phyloP scores from a whole-genome alignment of 192 early-diverging fungal genomes.

The Funneliformis mosseae region DNA sequence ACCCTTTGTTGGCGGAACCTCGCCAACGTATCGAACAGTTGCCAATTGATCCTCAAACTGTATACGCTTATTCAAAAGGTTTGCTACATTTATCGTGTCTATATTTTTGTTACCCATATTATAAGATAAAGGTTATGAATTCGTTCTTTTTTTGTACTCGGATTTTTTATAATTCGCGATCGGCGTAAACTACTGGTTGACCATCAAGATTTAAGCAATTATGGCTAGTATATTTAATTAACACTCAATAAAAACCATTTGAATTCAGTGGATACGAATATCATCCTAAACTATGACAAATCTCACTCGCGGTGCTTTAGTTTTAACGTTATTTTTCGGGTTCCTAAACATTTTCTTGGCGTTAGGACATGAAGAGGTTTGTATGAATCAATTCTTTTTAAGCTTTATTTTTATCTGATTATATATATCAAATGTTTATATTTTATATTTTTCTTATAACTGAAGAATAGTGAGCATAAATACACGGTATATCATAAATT shows the following conservation, averaged over 20 bases:
- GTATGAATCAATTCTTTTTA: background rate
- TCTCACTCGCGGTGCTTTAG: background rate
- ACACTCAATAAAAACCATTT: no score
- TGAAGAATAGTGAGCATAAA: slow-evolving; percentile 8
- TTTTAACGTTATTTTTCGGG: background rate
- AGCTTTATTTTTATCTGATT: background rate
- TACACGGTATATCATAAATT: slow-evolving; percentile 26
- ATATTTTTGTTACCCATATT: background rate
- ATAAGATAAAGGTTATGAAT: background rate
- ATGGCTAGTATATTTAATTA: no score
- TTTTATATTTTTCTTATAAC: background rate
- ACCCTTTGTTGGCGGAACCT: slow-evolving; percentile 46
- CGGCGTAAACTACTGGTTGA: no score
- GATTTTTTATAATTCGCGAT: no score
- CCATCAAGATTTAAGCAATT: no score
- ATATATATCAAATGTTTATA: background rate
- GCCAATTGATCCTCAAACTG: slow-evolving; percentile 45
- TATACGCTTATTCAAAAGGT: slow-evolving; percentile 40
- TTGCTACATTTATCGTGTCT: background rate
- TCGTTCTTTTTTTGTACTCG: no score
- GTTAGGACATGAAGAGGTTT: background rate
- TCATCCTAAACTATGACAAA: background rate
- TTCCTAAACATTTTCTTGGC: background rate
- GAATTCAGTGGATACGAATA: no score
- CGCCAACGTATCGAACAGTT: slow-evolving; percentile 55